phyloP scores from a whole-genome alignment of 257 asterid genomes.

The Solanum pinnatisectum region DNA sequence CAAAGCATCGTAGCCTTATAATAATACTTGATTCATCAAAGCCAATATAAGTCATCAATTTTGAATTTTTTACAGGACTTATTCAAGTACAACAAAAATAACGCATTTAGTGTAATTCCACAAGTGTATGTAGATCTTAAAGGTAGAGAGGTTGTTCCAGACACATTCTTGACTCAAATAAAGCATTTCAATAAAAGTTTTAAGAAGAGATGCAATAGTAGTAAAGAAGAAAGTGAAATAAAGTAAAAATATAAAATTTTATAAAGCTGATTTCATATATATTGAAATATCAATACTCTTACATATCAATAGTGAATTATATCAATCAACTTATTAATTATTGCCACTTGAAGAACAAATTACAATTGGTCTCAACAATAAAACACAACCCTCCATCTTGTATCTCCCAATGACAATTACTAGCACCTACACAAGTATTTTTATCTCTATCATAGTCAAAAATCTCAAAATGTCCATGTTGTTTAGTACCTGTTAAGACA shows the following conservation, averaged over 20 bases:
- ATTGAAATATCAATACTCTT: background rate
- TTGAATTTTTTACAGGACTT: too few relatives aligned
- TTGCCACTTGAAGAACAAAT: background rate
- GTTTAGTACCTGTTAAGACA: background rate
- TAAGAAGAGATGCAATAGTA: too few relatives aligned
- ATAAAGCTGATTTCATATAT: too few relatives aligned
- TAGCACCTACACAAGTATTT: background rate
- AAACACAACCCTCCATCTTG: background rate
- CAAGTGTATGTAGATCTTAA: too few relatives aligned
- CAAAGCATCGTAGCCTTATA: too few relatives aligned
- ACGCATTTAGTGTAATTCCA: too few relatives aligned
- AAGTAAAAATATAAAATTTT: too few relatives aligned
- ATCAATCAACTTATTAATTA: background rate
- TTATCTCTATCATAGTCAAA: background rate
- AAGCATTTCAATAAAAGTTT: too few relatives aligned
- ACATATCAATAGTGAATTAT: background rate
- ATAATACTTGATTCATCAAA: background rate
- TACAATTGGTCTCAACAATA: background rate
- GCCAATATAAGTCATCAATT: background rate
- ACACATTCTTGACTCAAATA: too few relatives aligned
- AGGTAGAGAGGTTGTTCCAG: too few relatives aligned
- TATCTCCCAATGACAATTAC: background rate
- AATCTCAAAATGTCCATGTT: background rate
- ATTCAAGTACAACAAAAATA: background rate
- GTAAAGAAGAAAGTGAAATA: too few relatives aligned